These are phyloP conservation scores for Letharia lupina DNA, from an alignment of 495 filamentous ascomycete species.

Conservation along the genomic window DNA sequence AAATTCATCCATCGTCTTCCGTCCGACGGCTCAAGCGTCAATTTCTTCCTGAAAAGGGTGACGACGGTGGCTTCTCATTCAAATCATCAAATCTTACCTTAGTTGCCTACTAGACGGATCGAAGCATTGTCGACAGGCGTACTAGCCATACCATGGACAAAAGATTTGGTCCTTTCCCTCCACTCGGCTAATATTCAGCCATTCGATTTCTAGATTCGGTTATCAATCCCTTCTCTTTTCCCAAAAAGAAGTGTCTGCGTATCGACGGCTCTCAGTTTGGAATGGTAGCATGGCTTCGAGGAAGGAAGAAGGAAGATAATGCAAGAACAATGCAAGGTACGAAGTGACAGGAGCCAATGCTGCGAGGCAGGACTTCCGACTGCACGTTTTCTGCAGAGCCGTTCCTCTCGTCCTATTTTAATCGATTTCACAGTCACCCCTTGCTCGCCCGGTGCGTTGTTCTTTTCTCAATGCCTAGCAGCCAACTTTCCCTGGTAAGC, in stretches of 20 bases:
- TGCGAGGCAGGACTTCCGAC: not conserved
- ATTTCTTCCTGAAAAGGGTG: not conserved
- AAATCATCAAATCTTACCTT: not conserved
- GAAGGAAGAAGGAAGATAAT: slow-evolving; percentile 7
- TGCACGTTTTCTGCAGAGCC: slow-evolving; percentile 1
- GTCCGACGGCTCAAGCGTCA: not conserved
- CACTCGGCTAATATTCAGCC: not conserved
- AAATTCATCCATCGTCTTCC: not conserved
- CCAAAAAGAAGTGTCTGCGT: not conserved
- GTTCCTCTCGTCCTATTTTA: not conserved
- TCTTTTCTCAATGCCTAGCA: not conserved
- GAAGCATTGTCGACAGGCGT: not conserved
- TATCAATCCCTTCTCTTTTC: not conserved
- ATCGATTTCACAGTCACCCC: too few relatives aligned
- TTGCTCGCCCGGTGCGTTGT: not conserved
- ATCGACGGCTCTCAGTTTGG: not conserved
- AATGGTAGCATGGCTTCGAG: not conserved
- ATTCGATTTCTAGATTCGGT: not conserved
- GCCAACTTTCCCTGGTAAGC: slow-evolving; percentile 1
- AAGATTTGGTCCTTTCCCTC: not conserved
- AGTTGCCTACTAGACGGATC: not conserved
- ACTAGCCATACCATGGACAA: not conserved
- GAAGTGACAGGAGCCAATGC: not conserved
- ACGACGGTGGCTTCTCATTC: not conserved
- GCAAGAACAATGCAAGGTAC: slow-evolving; percentile 17